Conservation (phyloP, 1,284 basidiomycete species). For the Rhodotorula mucilaginosa region DNA sequence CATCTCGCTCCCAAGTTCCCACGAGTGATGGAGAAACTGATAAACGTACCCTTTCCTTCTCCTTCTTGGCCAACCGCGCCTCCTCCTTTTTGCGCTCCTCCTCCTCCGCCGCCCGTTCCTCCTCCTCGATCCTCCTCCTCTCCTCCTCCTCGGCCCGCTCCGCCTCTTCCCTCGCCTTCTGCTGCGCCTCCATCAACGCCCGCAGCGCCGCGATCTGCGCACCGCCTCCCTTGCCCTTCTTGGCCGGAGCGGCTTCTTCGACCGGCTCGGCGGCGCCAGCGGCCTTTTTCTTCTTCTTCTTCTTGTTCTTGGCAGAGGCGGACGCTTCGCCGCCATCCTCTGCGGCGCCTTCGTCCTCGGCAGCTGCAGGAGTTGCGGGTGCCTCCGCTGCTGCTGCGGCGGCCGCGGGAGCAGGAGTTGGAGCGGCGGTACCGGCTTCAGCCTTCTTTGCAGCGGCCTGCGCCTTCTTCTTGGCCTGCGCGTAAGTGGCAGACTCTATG, state of each 20-base stretch:
- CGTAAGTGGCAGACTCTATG: background rate
- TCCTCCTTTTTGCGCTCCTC: slow-evolving; percentile 62
- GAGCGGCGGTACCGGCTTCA: slow-evolving; percentile 35
- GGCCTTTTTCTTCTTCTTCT: slow-evolving; percentile 46
- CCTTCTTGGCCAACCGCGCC: slow-evolving; percentile 77
- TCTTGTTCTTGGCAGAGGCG: slow-evolving; percentile 44
- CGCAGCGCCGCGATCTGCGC: slow-evolving; percentile 42
- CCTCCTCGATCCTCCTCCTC: slow-evolving; percentile 64
- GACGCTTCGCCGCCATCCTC: slow-evolving; percentile 57
- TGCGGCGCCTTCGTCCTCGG: slow-evolving; percentile 59
- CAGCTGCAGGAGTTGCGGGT: slow-evolving; percentile 50
- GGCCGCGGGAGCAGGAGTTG: slow-evolving; percentile 43
- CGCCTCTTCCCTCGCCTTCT: slow-evolving; percentile 78
- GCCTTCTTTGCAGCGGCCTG: slow-evolving; percentile 83
- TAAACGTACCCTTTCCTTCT: slow-evolving; percentile 76
- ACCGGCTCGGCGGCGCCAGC: slow-evolving; percentile 39
- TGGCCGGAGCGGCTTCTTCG: slow-evolving; percentile 41
- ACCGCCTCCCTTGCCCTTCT: slow-evolving; percentile 38
- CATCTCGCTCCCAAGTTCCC: background rate
- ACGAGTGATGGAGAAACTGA: slow-evolving; percentile 6
- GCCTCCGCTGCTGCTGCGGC: slow-evolving; percentile 46
- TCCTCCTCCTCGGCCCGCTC: slow-evolving; percentile 69
- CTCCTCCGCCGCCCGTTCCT: slow-evolving; percentile 54
- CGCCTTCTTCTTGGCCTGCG: slow-evolving; percentile 89
- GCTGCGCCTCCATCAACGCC: slow-evolving; percentile 83